phyloP scores from a whole-genome alignment of 345 rosid species.

The Lumnitzera littorea region DNA sequence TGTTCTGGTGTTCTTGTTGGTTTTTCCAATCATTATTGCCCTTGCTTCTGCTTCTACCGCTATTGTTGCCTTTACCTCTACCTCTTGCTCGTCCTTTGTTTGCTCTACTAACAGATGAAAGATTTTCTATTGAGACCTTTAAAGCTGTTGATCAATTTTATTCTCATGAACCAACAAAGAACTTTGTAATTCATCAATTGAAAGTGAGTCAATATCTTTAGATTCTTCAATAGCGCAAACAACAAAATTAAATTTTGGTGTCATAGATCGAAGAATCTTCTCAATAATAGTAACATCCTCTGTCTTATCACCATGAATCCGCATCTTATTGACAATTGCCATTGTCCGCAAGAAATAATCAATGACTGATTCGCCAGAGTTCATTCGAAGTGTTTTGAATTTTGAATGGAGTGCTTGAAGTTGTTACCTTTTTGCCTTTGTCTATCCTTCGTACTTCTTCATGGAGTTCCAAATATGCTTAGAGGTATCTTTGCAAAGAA shows the following conservation, averaged over 20 bases:
- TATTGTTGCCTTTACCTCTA: background rate
- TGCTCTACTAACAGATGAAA: no score
- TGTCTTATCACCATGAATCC: background rate
- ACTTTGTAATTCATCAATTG: no score
- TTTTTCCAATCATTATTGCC: no score
- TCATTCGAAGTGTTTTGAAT: conserved; percentile 1
- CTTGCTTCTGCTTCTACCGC: no score
- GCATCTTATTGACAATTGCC: background rate
- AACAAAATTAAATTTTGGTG: no score
- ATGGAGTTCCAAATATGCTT: conserved; percentile 6
- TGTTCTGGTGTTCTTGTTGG: no score
- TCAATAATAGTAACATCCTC: background rate
- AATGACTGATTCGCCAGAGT: background rate
- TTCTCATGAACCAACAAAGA: no score
- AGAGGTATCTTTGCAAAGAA: background rate
- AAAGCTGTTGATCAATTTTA: no score
- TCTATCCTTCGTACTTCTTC: conserved; percentile 1
- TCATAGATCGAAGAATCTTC: background rate
- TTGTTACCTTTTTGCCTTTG: background rate
- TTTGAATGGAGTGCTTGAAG: background rate
- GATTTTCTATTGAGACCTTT: no score
- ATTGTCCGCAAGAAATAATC: background rate
- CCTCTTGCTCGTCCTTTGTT: no score
- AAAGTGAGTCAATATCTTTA: no score
- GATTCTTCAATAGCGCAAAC: no score